Evolutionary conservation across 2,329 filamentous ascomycete genomes (phyloP), one percentile per base, ranked within the genome.

Genomic region (Curvularia sp.): DNA sequence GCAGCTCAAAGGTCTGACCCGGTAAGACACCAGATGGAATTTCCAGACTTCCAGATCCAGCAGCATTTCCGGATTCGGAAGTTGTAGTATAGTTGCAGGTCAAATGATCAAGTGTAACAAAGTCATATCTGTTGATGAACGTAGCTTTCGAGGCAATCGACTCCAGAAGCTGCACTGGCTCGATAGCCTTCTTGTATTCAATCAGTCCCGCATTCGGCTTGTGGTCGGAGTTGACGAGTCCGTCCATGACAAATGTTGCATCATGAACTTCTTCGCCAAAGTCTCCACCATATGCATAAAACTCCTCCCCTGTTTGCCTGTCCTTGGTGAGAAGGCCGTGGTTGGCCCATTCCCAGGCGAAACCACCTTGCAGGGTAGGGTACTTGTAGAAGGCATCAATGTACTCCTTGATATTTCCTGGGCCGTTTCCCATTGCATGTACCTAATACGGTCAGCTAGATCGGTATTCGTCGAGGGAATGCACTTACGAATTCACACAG

Each of bases 341-440:
- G 33, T 81, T 81, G 1, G 79, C 77, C 79, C 79, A 81, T 51
- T 81, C 79, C 79, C 79, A 81, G 0, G 79, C 74, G 68, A 79
- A 78, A 0, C 88, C 89, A 10, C 89, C 89, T 67, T 90, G 88
- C 0, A 91, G 81, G 2, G 83, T 82, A 0, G 83, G 83, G 58
- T 89, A 79, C 28, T 81, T 80, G 31, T 84, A 83, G 77, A 91
- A 92, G 0, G 83, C 81, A 41, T 87, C 80, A 49, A 89, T 81
- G 59, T 92, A 92, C 60, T 91, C 89, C 59, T 88, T 83, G 10
- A 92, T 80, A 33, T 84, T 85, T 1, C 89, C 89, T 0, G 89
- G 89, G 0, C 88, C 89, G 66, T 91, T 92, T 5, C 89, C 89
- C 89, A 92, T 91, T 1, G 89, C 88, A 66, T 85, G 83, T 0